Percentiles rank a stretch among this genome's conserved stretches.
Evolutionary conservation across 1,139 yeast genomes (phyloP).

Genomic region (Sugiyamaella pinicola): DNA sequence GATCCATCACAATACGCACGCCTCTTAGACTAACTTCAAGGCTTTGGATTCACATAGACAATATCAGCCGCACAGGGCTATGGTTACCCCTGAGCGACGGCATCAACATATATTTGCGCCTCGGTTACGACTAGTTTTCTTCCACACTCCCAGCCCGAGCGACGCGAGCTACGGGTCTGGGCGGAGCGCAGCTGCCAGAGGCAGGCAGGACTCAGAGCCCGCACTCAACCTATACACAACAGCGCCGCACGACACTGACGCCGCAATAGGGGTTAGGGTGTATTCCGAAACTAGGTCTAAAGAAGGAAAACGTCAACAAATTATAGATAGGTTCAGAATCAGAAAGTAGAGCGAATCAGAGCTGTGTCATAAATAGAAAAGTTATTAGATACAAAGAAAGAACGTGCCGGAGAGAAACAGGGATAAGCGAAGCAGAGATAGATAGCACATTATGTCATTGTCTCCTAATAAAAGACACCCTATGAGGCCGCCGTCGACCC

Average conservation of each 20-base stretch:
- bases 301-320: conserved; percentile 19
- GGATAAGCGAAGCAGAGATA: too few relatives aligned
- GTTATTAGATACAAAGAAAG: neutral
- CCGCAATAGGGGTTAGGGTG: neutral
- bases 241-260: too few relatives aligned
- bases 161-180: neutral
- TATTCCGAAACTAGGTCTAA: neutral
- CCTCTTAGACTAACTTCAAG: too few relatives aligned
- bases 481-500: conserved; percentile 16
- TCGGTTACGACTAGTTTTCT: neutral
- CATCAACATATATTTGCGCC: too few relatives aligned
- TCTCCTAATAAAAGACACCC: conserved; percentile 14
- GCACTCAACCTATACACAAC: too few relatives aligned
- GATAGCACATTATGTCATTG: neutral
- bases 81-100: too few relatives aligned
- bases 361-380: too few relatives aligned
- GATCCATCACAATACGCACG: too few relatives aligned
- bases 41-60: too few relatives aligned
- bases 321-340: neutral
- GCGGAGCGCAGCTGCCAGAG: conserved; percentile 1
- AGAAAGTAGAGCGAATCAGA: conserved; percentile 4
- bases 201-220: too few relatives aligned
- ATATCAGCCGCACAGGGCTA: too few relatives aligned
- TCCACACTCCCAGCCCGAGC: neutral
- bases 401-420: neutral